Conservation (phyloP, 805 yeast species). For the Wickerhamiella sorbophila region DNA sequence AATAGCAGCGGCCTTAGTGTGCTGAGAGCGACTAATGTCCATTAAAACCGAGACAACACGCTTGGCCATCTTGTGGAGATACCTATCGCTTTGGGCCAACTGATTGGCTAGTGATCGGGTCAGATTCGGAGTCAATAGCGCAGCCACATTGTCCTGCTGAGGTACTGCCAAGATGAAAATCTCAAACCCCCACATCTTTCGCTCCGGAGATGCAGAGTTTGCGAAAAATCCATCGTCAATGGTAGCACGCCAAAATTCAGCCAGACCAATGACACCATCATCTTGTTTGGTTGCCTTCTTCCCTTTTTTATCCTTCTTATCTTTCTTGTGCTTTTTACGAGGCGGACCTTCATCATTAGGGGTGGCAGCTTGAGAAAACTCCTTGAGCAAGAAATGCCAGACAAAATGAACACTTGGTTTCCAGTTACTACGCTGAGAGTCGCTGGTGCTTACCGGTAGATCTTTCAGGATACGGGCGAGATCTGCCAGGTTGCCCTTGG, state of each 20-base stretch:
- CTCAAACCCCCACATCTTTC: constrained; percentile 78
- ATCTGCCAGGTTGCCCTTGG: constrained; percentile 48
- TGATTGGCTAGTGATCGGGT: constrained; percentile 66
- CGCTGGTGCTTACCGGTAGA: constrained; percentile 26
- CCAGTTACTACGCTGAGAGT: constrained; percentile 12
- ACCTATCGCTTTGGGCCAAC: constrained; percentile 47
- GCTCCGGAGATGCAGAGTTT: constrained; percentile 63
- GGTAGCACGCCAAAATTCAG: constrained; percentile 66
- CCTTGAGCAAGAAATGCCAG: constrained; percentile 32
- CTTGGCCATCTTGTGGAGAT: constrained; percentile 53
- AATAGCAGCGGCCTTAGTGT: constrained; percentile 26
- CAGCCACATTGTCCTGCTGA: constrained; percentile 14
- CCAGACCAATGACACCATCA: constrained; percentile 26
- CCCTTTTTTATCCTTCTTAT: constrained; percentile 12
- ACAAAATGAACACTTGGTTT: constrained; percentile 20
- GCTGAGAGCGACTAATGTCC: constrained; percentile 28
- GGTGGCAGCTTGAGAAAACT: constrained; percentile 15
- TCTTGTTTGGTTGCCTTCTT: constrained; percentile 21
- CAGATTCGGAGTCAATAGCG: constrained; percentile 33
- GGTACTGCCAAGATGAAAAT: constrained; percentile 41
- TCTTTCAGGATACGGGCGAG: constrained; percentile 45
- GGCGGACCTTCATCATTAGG: constrained; percentile 17
- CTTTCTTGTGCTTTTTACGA: constrained; percentile 29
- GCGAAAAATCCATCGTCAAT: constrained; percentile 73
- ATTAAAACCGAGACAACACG: constrained; percentile 32